A percentile compares a stretch with the other conserved stretches of the same genome.
Conservation (phyloP, 73 alveolate genomes). For the Halteria grandinella region DNA sequence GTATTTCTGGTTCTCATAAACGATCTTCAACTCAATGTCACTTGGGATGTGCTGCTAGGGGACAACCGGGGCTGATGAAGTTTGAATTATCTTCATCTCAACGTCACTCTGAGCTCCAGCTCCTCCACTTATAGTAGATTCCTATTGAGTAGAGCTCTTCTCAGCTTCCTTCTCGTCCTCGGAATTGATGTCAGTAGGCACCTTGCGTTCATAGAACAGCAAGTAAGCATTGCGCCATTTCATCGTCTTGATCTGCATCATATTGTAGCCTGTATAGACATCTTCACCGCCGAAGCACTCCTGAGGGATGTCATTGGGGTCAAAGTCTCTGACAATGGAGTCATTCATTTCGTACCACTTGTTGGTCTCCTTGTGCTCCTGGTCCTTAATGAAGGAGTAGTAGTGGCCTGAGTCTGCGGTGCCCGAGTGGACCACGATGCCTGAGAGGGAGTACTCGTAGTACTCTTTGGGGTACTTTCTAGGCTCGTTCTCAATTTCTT, state of each 20-base stretch:
- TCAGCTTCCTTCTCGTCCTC: constrained; percentile 50
- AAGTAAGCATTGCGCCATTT: constrained; percentile 88
- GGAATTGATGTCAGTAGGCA: constrained; percentile 35
- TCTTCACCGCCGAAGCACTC: constrained; percentile 96
- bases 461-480: constrained; percentile 79
- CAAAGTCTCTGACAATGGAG: constrained; percentile 80
- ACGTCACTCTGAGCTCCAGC: no score
- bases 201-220: constrained; percentile 84
- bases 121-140: not conserved
- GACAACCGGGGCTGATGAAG: not conserved
- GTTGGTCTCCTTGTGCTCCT: constrained; percentile 70
- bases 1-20: constrained; percentile 59
- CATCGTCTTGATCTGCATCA: constrained; percentile 56
- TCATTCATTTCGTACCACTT: constrained; percentile 97
- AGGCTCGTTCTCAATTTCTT: constrained; percentile 53
- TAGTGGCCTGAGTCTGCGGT: constrained; percentile 98
- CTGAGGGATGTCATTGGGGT: constrained; percentile 78
- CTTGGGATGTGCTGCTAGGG: no score
- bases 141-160: not conserved
- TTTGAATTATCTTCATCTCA: constrained; percentile 23
- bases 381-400: constrained; percentile 93
- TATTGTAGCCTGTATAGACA: constrained; percentile 32
- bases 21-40: constrained; percentile 61
- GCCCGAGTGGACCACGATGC: constrained; percentile 97
- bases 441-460: constrained; percentile 87